Evolutionary conservation across 768 basidiomycete species (phyloP), one percentile per base, ranked within the genome.

Genomic region (Auricularia cornea): DNA sequence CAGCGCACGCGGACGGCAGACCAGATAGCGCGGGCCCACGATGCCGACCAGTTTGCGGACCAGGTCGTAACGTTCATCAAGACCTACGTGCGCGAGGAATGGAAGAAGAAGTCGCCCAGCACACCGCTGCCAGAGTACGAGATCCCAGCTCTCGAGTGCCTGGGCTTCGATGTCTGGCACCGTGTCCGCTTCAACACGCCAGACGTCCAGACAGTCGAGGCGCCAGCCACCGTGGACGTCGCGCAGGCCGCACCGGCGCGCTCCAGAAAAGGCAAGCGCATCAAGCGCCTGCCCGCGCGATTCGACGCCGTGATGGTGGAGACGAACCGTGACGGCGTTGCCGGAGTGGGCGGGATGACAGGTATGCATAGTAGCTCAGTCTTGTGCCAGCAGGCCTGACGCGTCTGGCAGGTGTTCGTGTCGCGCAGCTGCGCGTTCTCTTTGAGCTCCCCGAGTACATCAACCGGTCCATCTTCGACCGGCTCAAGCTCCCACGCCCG

Each of bases 221-320:
- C 54, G 20, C 26, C 26, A 31, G 26, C 26, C 8, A 29, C 54
- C 2, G 16, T 28, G 26, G 30, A 31, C 54, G 30, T 31, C 2
- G 54, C 54, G 20, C 30, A 57, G 16, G 54, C 54, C 12, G 16
- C 54, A 10, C 54, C 54, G 5, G 54, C 30, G 3, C 54, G 54
- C 3, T 20, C 28, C 26, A 18, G 44, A 6, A 48, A 48, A 3
- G 11, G 11, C 6, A 48, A 23, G 44, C 44, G 44, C 3, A 38
- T 38, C 35, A 65, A 67, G 1, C 33, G 62, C 1, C 62, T 73
- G 30, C 71, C 70, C 2, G 73, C 66, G 1, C 64, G 73, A 3
- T 80, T 79, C 68, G 78, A 81, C 63, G 78, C 72, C 1, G 74
- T 66, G 0, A 63, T 77, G 11, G 63, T 74, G 28, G 70, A 71